Evolutionary conservation across 164 flowering plant species (phyloP).

Genomic region (Aristolochia fimbriata): DNA sequence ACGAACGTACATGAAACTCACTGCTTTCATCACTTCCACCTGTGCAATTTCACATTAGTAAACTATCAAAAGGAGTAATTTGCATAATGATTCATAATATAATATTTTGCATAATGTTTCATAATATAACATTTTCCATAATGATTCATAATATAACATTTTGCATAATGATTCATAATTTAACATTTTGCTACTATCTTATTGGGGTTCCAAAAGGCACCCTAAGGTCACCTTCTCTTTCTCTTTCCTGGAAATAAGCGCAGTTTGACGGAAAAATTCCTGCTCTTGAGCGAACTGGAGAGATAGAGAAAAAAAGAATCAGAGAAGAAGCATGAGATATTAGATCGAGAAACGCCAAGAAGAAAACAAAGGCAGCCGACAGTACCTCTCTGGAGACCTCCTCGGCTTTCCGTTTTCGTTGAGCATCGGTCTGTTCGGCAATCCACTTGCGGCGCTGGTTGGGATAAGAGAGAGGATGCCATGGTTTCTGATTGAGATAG

Average conservation of each 20-base stretch:
- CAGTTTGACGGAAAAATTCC: constrained; percentile 78
- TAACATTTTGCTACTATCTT: too few relatives aligned
- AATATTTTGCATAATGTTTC: too few relatives aligned
- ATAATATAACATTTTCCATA: too few relatives aligned
- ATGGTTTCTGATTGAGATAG: constrained; percentile 92
- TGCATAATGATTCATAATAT: too few relatives aligned
- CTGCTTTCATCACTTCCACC: constrained; percentile 95
- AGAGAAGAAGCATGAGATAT: neutral
- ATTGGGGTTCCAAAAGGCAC: too few relatives aligned
- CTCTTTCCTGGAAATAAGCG: constrained; percentile 74
- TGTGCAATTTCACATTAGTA: constrained; percentile 4
- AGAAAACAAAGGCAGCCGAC: neutral
- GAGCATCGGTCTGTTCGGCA: constrained; percentile 81
- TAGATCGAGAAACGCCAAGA: neutral
- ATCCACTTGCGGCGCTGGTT: constrained; percentile 99
- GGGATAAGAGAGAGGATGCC: constrained; percentile 99
- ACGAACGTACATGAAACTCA: constrained; percentile 95
- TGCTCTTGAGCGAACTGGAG: constrained; percentile 90
- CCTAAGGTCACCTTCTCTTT: constrained; percentile 59
- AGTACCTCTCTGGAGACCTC: constrained; percentile 86
- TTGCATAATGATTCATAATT: too few relatives aligned
- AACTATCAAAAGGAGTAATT: too few relatives aligned
- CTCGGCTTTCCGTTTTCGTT: constrained; percentile 50
- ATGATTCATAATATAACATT: too few relatives aligned
- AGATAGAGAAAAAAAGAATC: neutral